Evolutionary conservation across 1,284 basidiomycete species (phyloP), one percentile per base, ranked within the genome.

Genomic region (Prillingera fragicola): DNA sequence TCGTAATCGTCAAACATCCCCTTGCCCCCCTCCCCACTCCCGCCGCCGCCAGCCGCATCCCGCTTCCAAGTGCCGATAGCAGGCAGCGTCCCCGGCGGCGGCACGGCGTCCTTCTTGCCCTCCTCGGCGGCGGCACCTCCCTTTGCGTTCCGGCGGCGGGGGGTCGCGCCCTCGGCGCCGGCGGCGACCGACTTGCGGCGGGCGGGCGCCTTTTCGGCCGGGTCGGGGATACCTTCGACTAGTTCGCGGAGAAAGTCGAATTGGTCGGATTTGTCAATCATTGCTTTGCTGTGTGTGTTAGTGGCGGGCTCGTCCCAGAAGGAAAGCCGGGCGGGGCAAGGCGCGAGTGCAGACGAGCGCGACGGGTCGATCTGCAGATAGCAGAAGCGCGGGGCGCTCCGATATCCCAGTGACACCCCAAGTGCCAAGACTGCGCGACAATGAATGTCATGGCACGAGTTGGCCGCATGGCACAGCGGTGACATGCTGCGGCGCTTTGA

Each of bases 161-260:
- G 22, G 22, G 28, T 24, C 37, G 26, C 18, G 18, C 29, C 43
- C 7, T 24, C 27, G n/a, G 15, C 29, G 38, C 5, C 22, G 24
- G 38, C 38, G 4, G 33, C 29, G 0, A 33, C 22, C 26, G 32
- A 15, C 46, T 49, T 49, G 46, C 51, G 51, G 13, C 43, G 43
- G 1, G 43, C 35, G 1, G 37, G 15, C 21, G 43, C 38, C 40
- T 46, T 48, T 8, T 47, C 60, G 33, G 84, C 84, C 0, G 91
- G 90, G 69, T 97, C 94, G 0, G 89, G 84, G 2, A 96, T 83
- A 33, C 77, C 75, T 61, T 85, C 83, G n/a, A 96, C 90, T 43
- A 96, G 82, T 62, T 97, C 92, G 64, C 90, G 88, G 35, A 97
- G 78, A 69, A 98, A 98, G 71, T 98, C 94, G 52, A 97, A 83